Conservation (phyloP, 2,329 filamentous ascomycete species). For the Tolypocladium inflatum region DNA sequence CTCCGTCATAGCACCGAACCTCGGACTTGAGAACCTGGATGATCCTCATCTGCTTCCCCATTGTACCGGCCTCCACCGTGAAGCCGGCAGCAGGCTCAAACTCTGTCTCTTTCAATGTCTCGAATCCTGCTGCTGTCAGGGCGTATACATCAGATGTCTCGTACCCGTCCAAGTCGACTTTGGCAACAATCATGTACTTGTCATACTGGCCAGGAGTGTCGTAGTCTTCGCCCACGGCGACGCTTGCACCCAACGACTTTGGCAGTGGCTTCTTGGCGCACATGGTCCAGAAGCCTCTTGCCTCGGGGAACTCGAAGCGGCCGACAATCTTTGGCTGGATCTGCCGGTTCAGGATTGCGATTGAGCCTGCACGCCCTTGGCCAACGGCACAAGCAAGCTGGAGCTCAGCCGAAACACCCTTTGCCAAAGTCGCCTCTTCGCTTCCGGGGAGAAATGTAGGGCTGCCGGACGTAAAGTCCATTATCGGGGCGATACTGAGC, state of each 20-base stretch:
- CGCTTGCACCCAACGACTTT: slow-evolving; percentile 43
- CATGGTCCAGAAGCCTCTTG: slow-evolving; percentile 74
- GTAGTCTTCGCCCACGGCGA: slow-evolving; percentile 44
- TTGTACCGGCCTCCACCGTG: slow-evolving; percentile 75
- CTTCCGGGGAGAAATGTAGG: slow-evolving; percentile 31
- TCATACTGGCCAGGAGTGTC: slow-evolving; percentile 56
- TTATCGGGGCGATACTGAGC: slow-evolving; percentile 70
- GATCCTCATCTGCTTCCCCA: slow-evolving; percentile 72
- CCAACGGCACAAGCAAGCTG: slow-evolving; percentile 55
- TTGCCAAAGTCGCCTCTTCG: slow-evolving; percentile 30
- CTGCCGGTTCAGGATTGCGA: slow-evolving; percentile 69
- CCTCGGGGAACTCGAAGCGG: slow-evolving; percentile 62
- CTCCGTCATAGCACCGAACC: slow-evolving; percentile 81
- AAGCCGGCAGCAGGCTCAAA: slow-evolving; percentile 85
- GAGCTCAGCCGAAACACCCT: slow-evolving; percentile 44
- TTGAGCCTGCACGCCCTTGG: slow-evolving; percentile 52
- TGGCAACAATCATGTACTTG: slow-evolving; percentile 75
- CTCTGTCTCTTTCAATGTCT: slow-evolving; percentile 71
- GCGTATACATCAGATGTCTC: slow-evolving; percentile 74
- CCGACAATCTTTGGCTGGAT: slow-evolving; percentile 66
- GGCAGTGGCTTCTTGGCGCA: slow-evolving; percentile 57
- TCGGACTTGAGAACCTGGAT: slow-evolving; percentile 84
- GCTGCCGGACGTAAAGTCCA: slow-evolving; percentile 62
- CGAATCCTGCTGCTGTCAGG: slow-evolving; percentile 63
- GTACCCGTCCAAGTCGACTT: slow-evolving; percentile 56